Evolutionary conservation across 2,329 filamentous ascomycete genomes (phyloP).

Genomic region (Sporothrix pseudoabietina): DNA sequence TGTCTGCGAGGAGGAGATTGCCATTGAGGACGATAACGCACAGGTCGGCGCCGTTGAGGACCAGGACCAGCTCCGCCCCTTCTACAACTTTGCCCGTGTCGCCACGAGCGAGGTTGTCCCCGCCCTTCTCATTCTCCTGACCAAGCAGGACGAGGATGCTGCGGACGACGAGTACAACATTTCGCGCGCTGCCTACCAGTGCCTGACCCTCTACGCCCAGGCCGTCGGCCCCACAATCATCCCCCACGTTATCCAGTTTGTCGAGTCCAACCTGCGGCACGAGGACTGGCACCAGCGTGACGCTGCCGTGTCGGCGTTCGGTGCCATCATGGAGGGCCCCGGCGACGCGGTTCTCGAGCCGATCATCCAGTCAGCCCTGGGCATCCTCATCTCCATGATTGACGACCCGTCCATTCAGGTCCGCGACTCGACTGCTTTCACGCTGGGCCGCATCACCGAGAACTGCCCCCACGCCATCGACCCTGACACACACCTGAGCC

Average conservation of each 20-base stretch:
- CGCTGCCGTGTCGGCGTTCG: slow-evolving; percentile 94
- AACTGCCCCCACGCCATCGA: slow-evolving; percentile 91
- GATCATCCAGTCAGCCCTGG: slow-evolving; percentile 92
- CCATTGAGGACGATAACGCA: slow-evolving; percentile 95
- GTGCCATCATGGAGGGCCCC: slow-evolving; percentile 97
- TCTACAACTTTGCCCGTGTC: slow-evolving; percentile 94
- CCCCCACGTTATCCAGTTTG: slow-evolving; percentile 82
- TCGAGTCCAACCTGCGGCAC: slow-evolving; percentile 84
- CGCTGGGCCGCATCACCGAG: slow-evolving; percentile 93
- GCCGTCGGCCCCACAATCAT: slow-evolving; percentile 85
- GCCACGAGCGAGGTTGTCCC: slow-evolving; percentile 93
- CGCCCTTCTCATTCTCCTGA: slow-evolving; percentile 82
- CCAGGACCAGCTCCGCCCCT: slow-evolving; percentile 81
- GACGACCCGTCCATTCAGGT: slow-evolving; percentile 86
- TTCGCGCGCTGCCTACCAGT: slow-evolving; percentile 93
- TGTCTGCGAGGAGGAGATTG: slow-evolving; percentile 98
- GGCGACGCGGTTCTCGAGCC: slow-evolving; percentile 90
- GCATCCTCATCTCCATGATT: slow-evolving; percentile 89
- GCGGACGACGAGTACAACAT: slow-evolving; percentile 97
- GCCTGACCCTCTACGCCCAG: slow-evolving; percentile 91
- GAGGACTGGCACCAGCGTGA: slow-evolving; percentile 96
- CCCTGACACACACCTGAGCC: slow-evolving; percentile 76
- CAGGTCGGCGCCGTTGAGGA: slow-evolving; percentile 66
- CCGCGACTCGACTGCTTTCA: slow-evolving; percentile 93
- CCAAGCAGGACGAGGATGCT: slow-evolving; percentile 97